phyloP scores from a whole-genome alignment of 225 moss, liverwort and hornwort species.

The Lunularia cruciata region DNA sequence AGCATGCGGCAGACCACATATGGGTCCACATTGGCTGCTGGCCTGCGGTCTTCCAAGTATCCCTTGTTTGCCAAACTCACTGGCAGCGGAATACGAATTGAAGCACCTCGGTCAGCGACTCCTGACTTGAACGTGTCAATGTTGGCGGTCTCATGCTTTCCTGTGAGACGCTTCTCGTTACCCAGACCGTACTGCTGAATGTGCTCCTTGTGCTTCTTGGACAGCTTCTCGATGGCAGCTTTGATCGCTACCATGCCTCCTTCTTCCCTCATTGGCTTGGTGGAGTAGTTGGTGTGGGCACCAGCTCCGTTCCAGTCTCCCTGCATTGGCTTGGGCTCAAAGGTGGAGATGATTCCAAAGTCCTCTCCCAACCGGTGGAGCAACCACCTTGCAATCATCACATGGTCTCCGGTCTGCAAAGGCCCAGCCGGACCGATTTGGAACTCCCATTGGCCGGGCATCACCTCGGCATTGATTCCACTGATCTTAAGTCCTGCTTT shows the following conservation, averaged over 20 bases:
- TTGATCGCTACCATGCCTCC: constrained; percentile 85
- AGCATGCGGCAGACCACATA: constrained; percentile 84
- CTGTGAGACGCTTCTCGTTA: constrained; percentile 82
- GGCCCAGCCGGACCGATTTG: constrained; percentile 94
- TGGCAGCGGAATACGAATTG: constrained; percentile 82
- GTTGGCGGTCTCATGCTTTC: constrained; percentile 84
- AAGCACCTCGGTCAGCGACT: constrained; percentile 94
- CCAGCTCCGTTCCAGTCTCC: constrained; percentile 98
- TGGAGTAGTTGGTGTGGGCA: constrained; percentile 92
- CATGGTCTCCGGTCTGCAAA: constrained; percentile 83
- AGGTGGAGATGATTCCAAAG: constrained; percentile 83
- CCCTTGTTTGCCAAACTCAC: constrained; percentile 85
- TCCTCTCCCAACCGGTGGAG: constrained; percentile 86
- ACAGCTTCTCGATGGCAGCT: constrained; percentile 82
- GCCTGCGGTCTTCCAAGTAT: constrained; percentile 95
- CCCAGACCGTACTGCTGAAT: constrained; percentile 70
- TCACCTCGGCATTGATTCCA: constrained; percentile 93
- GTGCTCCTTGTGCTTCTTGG: constrained; percentile 81
- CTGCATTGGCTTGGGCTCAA: constrained; percentile 97
- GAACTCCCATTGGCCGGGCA: constrained; percentile 98
- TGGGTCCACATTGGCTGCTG: constrained; percentile 93
- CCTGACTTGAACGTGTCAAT: constrained; percentile 77
- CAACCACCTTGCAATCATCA: constrained; percentile 89
- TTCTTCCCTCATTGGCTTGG: constrained; percentile 74
- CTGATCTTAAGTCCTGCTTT: constrained; percentile 81